phyloP scores from a whole-genome alignment of 768 basidiomycete species.

The Suillus subluteus region DNA sequence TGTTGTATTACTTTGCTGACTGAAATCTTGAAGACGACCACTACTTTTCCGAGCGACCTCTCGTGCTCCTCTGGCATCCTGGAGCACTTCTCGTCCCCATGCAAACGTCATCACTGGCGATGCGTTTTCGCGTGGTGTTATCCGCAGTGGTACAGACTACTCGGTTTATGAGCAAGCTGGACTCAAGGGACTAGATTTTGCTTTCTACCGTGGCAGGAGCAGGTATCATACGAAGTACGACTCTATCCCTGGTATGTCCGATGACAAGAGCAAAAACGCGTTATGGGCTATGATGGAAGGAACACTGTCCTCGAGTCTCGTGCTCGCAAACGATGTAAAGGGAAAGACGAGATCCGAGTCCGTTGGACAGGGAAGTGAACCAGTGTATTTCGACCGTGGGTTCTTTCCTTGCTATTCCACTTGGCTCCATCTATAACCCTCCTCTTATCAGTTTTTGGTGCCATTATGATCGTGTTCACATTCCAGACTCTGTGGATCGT shows the following conservation, averaged over 20 bases:
- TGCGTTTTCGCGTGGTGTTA: conserved; percentile 62
- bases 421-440: neutral
- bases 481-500: conserved; percentile 51
- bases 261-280: conserved; percentile 46
- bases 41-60: conserved; percentile 76
- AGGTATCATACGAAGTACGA: conserved; percentile 81
- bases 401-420: neutral
- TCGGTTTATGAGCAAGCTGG: conserved; percentile 61
- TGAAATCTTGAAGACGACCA: conserved; percentile 55
- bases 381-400: conserved; percentile 80
- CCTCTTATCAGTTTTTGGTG: conserved; percentile 56
- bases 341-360: conserved; percentile 21
- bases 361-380: conserved; percentile 26
- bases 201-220: conserved; percentile 76
- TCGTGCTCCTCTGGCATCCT: conserved; percentile 55
- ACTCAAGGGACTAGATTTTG: conserved; percentile 75
- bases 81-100: conserved; percentile 56
- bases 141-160: conserved; percentile 77
- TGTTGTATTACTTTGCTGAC: conserved; percentile 9
- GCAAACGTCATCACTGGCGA: conserved; percentile 73
- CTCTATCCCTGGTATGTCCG: conserved; percentile 59
- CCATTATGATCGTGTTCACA: conserved; percentile 56
- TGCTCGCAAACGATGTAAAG: conserved; percentile 48
- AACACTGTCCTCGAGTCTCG: conserved; percentile 54
- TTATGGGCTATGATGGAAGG: conserved; percentile 85